Evolutionary conservation across 768 basidiomycete genomes (phyloP).

Genomic region (Psilocybe subaeruginosa): DNA sequence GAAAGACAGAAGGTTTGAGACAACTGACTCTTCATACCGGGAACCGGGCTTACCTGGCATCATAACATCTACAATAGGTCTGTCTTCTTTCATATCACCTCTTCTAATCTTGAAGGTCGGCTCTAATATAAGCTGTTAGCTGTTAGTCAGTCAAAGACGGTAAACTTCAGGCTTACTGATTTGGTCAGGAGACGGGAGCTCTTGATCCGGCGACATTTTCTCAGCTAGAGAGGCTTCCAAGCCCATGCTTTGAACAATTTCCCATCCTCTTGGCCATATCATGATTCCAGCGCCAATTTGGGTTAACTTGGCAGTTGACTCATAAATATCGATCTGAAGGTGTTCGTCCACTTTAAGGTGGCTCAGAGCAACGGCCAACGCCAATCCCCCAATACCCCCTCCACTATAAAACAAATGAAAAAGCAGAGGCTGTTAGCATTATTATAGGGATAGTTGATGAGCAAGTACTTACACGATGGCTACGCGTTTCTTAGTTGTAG

Average conservation of each 20-base stretch:
- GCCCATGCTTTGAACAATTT: slow-evolving; percentile 41
- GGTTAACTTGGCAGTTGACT: slow-evolving; percentile 41
- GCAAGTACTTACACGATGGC: slow-evolving; percentile 18
- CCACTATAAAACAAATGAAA: slow-evolving; percentile 23
- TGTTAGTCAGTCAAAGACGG: background rate
- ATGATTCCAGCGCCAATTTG: slow-evolving; percentile 51
- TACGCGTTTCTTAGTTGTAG: slow-evolving; percentile 15
- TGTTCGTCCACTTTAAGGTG: slow-evolving; percentile 4
- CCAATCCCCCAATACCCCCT: slow-evolving; percentile 35
- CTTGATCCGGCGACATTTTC: slow-evolving; percentile 15
- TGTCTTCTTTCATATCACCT: slow-evolving; percentile 17
- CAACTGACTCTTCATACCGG: slow-evolving; percentile 22
- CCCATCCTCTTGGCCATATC: slow-evolving; percentile 44
- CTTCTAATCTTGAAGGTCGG: slow-evolving; percentile 13
- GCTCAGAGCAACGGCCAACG: slow-evolving; percentile 24
- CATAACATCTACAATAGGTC: slow-evolving; percentile 8
- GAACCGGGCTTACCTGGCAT: slow-evolving; percentile 19
- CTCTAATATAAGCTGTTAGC: background rate
- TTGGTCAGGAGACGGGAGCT: background rate
- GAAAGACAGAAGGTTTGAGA: slow-evolving; percentile 18
- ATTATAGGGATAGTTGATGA: background rate
- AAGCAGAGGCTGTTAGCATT: background rate
- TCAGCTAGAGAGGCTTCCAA: slow-evolving; percentile 25
- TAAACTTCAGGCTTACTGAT: background rate
- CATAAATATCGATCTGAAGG: slow-evolving; percentile 46